phyloP scores from a whole-genome alignment of 2,329 filamentous ascomycete genomes.

The Tolypocladium capitatum region DNA sequence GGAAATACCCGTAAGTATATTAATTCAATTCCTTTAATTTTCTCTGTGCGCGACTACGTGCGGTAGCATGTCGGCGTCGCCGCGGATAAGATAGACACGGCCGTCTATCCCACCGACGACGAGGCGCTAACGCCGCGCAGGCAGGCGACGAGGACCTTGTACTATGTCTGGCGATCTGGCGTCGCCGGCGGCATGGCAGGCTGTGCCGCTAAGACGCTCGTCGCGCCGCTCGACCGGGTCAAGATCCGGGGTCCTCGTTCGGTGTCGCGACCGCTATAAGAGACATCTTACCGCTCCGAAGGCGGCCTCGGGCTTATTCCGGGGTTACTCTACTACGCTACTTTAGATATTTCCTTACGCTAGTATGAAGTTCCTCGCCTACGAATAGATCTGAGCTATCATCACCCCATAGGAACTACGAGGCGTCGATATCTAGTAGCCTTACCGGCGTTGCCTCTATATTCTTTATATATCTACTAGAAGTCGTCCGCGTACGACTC shows the following conservation, averaged over 20 bases:
- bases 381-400: slow-evolving; percentile 80
- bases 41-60: slow-evolving; percentile 21
- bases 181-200: slow-evolving; percentile 83
- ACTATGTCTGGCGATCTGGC: slow-evolving; percentile 74
- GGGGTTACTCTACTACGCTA: slow-evolving; percentile 87
- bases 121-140: slow-evolving; percentile 30
- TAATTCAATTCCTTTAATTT: too few species aligned
- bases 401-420: slow-evolving; percentile 63
- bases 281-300: slow-evolving; percentile 66
- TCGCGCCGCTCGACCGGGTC: slow-evolving; percentile 90
- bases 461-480: slow-evolving; percentile 90
- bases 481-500: slow-evolving; percentile 81
- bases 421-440: slow-evolving; percentile 65
- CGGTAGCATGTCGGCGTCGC: slow-evolving; percentile 13
- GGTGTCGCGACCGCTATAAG: slow-evolving; percentile 72
- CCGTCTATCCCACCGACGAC: slow-evolving; percentile 37
- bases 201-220: slow-evolving; percentile 87
- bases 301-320: slow-evolving; percentile 69
- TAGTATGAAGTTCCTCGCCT: slow-evolving; percentile 93
- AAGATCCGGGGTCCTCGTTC: slow-evolving; percentile 87
- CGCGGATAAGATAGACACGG: slow-evolving; percentile 18
- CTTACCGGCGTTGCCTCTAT: slow-evolving; percentile 79
- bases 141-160: slow-evolving; percentile 50
- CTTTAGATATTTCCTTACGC: slow-evolving; percentile 95
- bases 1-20: too few species aligned